Base-by-base conservation (phyloP, 495 filamentous ascomycete genomes). In the Xylaria scruposa region DNA sequence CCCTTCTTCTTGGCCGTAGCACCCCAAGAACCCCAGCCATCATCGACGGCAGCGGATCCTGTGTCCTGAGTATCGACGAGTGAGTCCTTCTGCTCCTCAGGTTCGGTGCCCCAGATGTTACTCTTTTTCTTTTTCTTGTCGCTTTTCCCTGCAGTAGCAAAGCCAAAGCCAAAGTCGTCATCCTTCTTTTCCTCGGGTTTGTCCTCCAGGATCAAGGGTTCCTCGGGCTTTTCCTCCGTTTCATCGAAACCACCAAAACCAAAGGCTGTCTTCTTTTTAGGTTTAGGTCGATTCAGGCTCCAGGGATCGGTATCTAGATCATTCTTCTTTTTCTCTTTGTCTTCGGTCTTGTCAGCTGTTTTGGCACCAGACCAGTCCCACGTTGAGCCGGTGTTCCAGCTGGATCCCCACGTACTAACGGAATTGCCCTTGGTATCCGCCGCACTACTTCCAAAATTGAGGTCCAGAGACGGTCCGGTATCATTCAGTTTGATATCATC, bases 401-500 rank as follows among this genome's bases (percentile, higher is more conserved):
- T 81, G 53, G 76, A 78, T 21, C 80, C 79, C 83, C 82, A 85
- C 10, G 78, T 72, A 72, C 81, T 80, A 70, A 84, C 76, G 12
- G 72, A 58, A n/a, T 63, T 75, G 46, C 75, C 71, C 72, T 82
- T 81, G 42, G 71, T 70, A 12, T 79, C 79, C 10, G 74, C 58
- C 21, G 74, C 67, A 31, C n/a, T 62, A 29, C 33, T 70, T 42
- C 70, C 75, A 73, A 80, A 83, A 70, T 74, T 81, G 8, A 82
- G 49, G 68, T 83, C 81, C 24, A 82, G 65, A 24, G 79, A 80
- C n/a, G 79, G 77, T n/a, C 73, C 80, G 4, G 77, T 75, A 74
- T 83, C 82, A 70, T 85, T 81, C 44, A 88, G 72, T 63, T 87
- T 86, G 74, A 87, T 84, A 6, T 88, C 85, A 46, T 87, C 75